Evolutionary conservation across 2,329 filamentous ascomycete genomes (phyloP).

Genomic region (Aspergillus ibericus): DNA sequence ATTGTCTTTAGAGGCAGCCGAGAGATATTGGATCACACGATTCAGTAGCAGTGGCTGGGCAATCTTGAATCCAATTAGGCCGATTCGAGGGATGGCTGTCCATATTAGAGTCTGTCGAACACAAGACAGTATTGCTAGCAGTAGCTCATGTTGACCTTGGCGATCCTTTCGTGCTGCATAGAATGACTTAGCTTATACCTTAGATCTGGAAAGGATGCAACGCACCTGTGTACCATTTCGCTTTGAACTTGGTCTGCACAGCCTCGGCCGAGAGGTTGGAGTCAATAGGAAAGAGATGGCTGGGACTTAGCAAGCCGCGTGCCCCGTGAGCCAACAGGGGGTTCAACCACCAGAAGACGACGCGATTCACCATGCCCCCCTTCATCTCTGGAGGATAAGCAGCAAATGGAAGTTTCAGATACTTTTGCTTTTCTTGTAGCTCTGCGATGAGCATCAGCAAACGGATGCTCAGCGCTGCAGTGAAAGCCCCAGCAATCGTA

Average conservation of each 20-base stretch:
- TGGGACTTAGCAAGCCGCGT: not conserved
- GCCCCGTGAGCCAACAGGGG: not conserved
- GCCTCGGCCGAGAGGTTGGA: not conserved
- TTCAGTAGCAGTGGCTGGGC: not conserved
- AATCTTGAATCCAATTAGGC: not conserved
- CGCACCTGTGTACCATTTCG: not conserved
- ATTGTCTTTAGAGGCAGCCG: not conserved
- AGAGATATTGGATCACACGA: not conserved
- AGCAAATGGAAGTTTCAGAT: not conserved
- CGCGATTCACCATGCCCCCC: not conserved
- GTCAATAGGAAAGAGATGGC: not conserved
- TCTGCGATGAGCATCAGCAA: not conserved
- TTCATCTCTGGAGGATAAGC: not conserved
- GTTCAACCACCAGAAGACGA: not conserved
- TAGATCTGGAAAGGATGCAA: not conserved
- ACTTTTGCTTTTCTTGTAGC: not conserved
- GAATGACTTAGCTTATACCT: not conserved
- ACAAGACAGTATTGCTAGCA: not conserved
- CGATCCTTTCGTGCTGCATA: not conserved
- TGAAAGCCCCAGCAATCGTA: not conserved
- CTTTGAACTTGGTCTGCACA: not conserved
- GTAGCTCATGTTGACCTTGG: not conserved
- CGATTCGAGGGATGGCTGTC: not conserved
- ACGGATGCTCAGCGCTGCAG: not conserved
- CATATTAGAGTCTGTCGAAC: not conserved